Percentiles rank a stretch among this genome's conserved stretches.
These are phyloP conservation scores for Aspergillus baeticus DNA, from an alignment of 495 filamentous ascomycete genomes.

Conservation along the genomic window DNA sequence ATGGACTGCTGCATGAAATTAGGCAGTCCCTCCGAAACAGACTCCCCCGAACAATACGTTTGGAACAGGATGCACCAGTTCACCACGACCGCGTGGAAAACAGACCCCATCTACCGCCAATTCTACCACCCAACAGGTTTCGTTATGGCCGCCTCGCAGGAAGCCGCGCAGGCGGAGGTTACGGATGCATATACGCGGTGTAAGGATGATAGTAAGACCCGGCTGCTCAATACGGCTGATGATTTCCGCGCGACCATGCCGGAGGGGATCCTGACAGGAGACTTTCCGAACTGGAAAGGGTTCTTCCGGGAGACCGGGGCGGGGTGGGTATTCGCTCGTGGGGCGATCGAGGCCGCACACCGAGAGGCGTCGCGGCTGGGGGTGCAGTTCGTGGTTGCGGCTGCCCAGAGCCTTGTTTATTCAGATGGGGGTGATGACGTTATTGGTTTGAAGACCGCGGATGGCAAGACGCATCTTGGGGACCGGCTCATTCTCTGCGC, in stretches of 20 bases:
- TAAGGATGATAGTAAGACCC: constrained; percentile 31
- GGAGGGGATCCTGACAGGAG: constrained; percentile 46
- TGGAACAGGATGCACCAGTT: neutral
- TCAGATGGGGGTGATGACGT: constrained; percentile 29
- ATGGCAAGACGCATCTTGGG: constrained; percentile 33
- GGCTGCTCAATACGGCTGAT: constrained; percentile 30
- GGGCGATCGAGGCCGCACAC: constrained; percentile 44
- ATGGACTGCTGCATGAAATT: neutral
- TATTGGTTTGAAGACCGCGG: constrained; percentile 34
- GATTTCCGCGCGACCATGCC: constrained; percentile 54
- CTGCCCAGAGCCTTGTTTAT: constrained; percentile 35
- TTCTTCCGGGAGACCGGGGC: constrained; percentile 41
- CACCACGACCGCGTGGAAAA: constrained; percentile 37
- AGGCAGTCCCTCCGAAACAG: neutral
- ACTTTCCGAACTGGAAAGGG: constrained; percentile 51
- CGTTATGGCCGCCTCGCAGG: constrained; percentile 41
- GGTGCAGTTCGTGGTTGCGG: constrained; percentile 40
- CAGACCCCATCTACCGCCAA: constrained; percentile 45
- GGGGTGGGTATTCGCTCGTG: constrained; percentile 51
- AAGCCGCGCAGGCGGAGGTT: constrained; percentile 36
- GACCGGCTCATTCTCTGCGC: constrained; percentile 45
- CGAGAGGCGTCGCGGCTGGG: constrained; percentile 44
- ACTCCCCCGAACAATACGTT: neutral
- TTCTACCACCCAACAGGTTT: constrained; percentile 52
- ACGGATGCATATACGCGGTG: constrained; percentile 11